These are phyloP conservation scores for Penicillium sp. DNA, from an alignment of 2,329 filamentous ascomycete genomes.

Conservation along the genomic window DNA sequence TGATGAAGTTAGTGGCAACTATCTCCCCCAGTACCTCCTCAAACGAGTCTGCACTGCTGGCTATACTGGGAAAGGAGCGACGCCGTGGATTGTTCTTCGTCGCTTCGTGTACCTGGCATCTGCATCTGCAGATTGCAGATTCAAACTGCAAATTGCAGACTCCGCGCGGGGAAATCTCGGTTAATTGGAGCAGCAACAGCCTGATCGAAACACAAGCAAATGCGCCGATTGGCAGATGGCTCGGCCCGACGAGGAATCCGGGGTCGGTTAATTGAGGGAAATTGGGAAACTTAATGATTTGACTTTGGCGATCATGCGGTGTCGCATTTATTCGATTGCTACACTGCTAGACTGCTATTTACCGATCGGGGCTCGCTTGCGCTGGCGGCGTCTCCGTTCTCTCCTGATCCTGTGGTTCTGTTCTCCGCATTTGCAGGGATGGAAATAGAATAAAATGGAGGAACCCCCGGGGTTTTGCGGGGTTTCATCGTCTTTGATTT, in stretches of 20 bases:
- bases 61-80: neutral
- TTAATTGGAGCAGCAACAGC: no score
- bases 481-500: neutral
- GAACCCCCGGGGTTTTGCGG: neutral
- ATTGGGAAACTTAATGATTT: neutral
- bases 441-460: neutral
- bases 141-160: neutral
- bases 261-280: conserved; percentile 1
- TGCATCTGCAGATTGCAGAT: neutral
- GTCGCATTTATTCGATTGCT: neutral
- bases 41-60: no score
- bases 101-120: conserved; percentile 2
- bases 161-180: conserved; percentile 1
- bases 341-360: neutral
- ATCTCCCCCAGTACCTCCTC: no score
- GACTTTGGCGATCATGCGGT: neutral
- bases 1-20: no score
- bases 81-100: neutral
- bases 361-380: conserved; percentile 3
- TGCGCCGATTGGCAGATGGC: conserved; percentile 3
- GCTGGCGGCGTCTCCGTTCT: neutral
- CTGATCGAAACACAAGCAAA: no score
- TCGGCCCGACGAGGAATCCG: neutral
- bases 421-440: neutral
- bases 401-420: neutral